phyloP scores from a whole-genome alignment of 2,329 filamentous ascomycete species.

The Aspergillus amoenus region DNA sequence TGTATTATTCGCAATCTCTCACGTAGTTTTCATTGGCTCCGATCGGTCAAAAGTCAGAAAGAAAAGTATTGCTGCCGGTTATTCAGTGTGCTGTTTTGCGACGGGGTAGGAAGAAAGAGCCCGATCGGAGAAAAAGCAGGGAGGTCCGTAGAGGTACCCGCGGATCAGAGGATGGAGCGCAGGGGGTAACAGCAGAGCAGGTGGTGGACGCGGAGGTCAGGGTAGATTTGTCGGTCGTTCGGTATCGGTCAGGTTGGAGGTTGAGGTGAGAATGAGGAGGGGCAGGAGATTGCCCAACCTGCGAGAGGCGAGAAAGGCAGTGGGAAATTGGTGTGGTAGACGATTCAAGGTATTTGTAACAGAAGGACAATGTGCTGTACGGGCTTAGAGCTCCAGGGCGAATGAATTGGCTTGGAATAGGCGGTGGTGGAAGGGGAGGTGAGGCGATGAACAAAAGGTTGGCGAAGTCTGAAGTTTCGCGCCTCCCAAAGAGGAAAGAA shows the following conservation, averaged over 20 bases:
- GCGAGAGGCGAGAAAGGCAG: neutral
- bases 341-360: neutral
- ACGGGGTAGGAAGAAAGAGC: neutral
- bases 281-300: conserved; percentile 9
- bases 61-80: neutral
- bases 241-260: conserved; percentile 8
- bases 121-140: neutral
- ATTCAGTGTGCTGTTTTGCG: conserved; percentile 2
- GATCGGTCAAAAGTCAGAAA: conserved; percentile 5
- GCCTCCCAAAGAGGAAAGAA: conserved; percentile 3
- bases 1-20: conserved; percentile 19
- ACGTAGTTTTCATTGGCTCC: conserved; percentile 31
- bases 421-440: neutral
- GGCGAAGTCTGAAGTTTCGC: conserved; percentile 9
- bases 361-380: neutral
- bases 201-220: conserved; percentile 6
- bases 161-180: neutral
- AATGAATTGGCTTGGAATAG: neutral
- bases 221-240: conserved; percentile 17
- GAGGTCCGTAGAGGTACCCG: neutral
- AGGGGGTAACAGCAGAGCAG: neutral
- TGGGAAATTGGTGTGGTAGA: neutral
- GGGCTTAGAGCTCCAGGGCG: neutral
- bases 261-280: conserved; percentile 19
- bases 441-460: neutral